Evolutionary conservation across 495 filamentous ascomycete genomes (phyloP), one percentile per base, ranked within the genome.

Genomic region (Aspergillus cavernicola): DNA sequence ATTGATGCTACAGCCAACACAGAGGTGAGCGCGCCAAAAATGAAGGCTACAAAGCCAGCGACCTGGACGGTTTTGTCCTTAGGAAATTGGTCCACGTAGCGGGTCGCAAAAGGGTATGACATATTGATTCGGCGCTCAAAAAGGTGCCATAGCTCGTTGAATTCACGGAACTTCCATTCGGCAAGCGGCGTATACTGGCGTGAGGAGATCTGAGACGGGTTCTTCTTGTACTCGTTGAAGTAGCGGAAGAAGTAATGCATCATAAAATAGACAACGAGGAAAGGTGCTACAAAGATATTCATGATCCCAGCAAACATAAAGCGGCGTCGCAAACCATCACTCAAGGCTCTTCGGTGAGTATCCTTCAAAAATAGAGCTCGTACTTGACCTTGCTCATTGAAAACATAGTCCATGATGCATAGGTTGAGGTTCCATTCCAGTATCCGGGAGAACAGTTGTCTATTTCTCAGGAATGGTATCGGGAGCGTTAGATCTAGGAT

Each of bases 111-210:
- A 0, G 92, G 92, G 60, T 92, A 90, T 6, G 95, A 96, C 88
- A 97, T 93, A 59, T 96, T 90, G 48, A 88, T 77, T 11, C 93
- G 84, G 51, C 90, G 86, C 55, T 90, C 80, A 61, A 96, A 98
- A 1, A 97, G 74, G 72, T 97, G 93, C 57, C 84, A 85, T 1
- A 98, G 80, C 66, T 98, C 93, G 60, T 98, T 98, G 77, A 97
- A 97, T 66, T 97, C 92, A 43, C 93, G 87, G 54, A 97, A 97
- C 61, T 96, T 97, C 95, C 93, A 97, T 66, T 95, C 88, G 2
- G 95, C 93, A 42, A 96, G 80, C 2, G 91, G 89, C 2, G 92
- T 97, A 60, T 96, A 98, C 59, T 88, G 85, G 12, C 93, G 84
- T 19, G 89, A 86, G 13, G 87, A 86, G 29, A 90, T 80, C 43